Conservation (phyloP, 75 land plant genomes). For the Pinus albicaulis region DNA sequence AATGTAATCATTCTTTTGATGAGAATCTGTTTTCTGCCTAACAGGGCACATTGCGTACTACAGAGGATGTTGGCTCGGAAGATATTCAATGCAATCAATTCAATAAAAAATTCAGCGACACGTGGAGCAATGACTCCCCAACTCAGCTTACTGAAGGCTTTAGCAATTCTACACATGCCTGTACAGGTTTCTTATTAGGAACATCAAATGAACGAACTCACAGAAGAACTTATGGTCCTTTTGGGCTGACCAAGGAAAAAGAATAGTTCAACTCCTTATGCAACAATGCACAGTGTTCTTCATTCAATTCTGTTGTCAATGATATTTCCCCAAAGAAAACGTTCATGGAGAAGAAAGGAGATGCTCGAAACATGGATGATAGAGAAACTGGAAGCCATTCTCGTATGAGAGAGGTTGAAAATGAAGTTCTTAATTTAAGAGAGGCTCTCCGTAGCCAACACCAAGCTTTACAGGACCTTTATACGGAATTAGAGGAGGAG, state of each 20-base stretch:
- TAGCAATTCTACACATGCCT: not conserved
- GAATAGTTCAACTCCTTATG: not conserved
- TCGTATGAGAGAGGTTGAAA: slow-evolving; percentile 8
- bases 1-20: not conserved
- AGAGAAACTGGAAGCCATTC: not conserved
- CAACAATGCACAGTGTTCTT: not conserved
- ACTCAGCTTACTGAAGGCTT: not conserved
- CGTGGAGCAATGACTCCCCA: not conserved
- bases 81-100: not conserved
- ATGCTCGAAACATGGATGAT: not conserved
- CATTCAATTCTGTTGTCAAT: not conserved
- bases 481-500: slow-evolving; percentile 75
- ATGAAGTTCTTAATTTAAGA: slow-evolving; percentile 30
- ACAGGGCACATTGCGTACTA: not conserved
- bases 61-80: not conserved
- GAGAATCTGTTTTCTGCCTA: not conserved
- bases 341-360: slow-evolving; percentile 1
- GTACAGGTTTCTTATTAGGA: not conserved
- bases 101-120: not conserved
- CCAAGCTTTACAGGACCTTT: slow-evolving; percentile 46
- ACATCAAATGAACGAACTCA: not conserved
- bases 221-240: not conserved
- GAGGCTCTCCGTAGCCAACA: slow-evolving; percentile 55
- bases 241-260: not conserved
- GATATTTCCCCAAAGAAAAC: not conserved